Evolutionary conservation across 139 green algal species (phyloP).

Genomic region (Ettlia oleoabundans): DNA sequence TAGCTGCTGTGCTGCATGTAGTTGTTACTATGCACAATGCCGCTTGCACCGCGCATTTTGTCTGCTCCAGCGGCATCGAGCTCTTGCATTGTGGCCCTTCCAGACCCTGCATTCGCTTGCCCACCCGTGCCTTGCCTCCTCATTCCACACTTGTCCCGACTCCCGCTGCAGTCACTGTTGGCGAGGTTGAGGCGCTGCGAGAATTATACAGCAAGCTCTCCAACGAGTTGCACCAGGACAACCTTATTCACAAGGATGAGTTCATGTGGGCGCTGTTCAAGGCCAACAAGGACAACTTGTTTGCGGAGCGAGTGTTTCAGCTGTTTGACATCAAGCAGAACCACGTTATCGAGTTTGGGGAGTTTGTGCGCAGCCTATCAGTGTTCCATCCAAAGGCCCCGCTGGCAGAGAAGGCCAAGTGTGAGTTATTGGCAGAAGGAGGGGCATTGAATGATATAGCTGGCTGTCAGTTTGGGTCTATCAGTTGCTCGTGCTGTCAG

Average conservation of each 20-base stretch:
- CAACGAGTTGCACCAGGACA: slow-evolving; percentile 67
- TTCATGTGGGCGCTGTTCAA: slow-evolving; percentile 74
- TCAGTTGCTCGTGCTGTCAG: no score
- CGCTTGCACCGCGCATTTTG: no score
- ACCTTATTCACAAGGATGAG: slow-evolving; percentile 80
- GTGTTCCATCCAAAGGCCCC: slow-evolving; percentile 75
- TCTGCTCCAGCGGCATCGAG: no score
- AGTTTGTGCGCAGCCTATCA: slow-evolving; percentile 67
- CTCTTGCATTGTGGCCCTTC: no score
- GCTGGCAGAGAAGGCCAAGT: slow-evolving; percentile 66
- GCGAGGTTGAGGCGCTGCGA: slow-evolving; percentile 62
- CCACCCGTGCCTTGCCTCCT: not conserved
- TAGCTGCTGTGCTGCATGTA: no score
- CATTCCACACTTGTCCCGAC: not conserved
- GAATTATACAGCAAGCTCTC: slow-evolving; percentile 63
- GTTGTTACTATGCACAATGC: no score
- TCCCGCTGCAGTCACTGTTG: slow-evolving; percentile 49
- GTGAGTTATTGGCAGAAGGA: slow-evolving; percentile 32
- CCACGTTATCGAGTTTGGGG: slow-evolving; percentile 77
- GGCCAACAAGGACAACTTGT: slow-evolving; percentile 64
- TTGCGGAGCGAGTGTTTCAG: slow-evolving; percentile 73
- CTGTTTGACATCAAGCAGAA: slow-evolving; percentile 78
- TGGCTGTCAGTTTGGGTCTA: no score
- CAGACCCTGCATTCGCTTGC: no score
- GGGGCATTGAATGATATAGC: not conserved